Percentiles rank a stretch among this genome's conserved stretches.
phyloP scores from a whole-genome alignment of 1,284 basidiomycete species.

The Cryptococcus jaspeensis region DNA sequence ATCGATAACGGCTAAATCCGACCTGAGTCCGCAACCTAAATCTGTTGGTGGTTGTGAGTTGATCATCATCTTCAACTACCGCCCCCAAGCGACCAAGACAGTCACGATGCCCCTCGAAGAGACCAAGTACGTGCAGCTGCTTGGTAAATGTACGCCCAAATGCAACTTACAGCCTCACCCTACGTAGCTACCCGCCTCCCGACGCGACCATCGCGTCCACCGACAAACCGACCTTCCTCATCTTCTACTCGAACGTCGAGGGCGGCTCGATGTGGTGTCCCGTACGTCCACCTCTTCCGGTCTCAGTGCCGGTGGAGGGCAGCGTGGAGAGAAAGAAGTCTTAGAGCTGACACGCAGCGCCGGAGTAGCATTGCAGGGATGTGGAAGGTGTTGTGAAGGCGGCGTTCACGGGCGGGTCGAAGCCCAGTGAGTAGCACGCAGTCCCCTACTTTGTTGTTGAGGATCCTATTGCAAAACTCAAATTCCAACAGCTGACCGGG shows the following conservation, averaged over 20 bases:
- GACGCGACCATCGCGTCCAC: constrained; percentile 2
- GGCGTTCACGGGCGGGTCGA: constrained; percentile 12
- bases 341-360: neutral
- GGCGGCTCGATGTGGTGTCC: constrained; percentile 16
- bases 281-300: constrained; percentile 1
- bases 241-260: constrained; percentile 13
- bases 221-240: constrained; percentile 10
- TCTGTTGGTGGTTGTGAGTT: too few relatives aligned
- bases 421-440: constrained; percentile 17
- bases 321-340: too few relatives aligned
- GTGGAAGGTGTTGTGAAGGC: constrained; percentile 17
- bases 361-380: constrained; percentile 19
- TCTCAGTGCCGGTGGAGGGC: neutral
- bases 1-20: constrained; percentile 16
- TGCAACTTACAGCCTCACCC: neutral
- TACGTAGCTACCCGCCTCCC: constrained; percentile 16
- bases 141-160: too few relatives aligned
- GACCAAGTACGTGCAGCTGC: constrained; percentile 1
- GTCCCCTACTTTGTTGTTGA: too few relatives aligned
- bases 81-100: too few relatives aligned
- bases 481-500: neutral
- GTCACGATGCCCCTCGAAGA: constrained; percentile 8
- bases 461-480: neutral
- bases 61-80: neutral
- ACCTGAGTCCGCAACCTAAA: neutral